Base-by-base conservation (phyloP, 2,329 filamentous ascomycete genomes). In the Boeremia lycopersici region DNA sequence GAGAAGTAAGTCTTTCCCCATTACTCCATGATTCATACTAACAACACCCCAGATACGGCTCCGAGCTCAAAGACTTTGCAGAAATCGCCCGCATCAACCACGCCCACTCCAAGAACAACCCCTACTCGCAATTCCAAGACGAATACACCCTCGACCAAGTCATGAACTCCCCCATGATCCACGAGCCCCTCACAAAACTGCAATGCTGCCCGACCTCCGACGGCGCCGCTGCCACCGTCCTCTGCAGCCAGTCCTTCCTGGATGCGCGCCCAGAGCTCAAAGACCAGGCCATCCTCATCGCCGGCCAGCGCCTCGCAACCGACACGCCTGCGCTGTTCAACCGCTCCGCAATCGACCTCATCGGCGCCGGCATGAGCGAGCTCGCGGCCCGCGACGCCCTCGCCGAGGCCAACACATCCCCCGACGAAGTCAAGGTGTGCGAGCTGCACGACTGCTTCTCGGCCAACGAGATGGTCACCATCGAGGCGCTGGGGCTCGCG, bases 371-470 rank as follows among this genome's bases (percentile, higher is more conserved):
- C 59, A 98, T 97, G 93, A 87, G 86, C 13, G 82, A 86, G 70
- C 78, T 82, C 52, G 93, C 93, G 0, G 87, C 86, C 7, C 76
- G 81, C 56, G 79, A 81, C 0, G 93, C 93, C n/a, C 80, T 90
- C 59, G 80, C 78, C 29, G 89, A 98, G 77, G 91, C 92, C 0
- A 84, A 85, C 19, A 82, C 86, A 2, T 78, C 78, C 5, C 79
- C 89, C 0, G 76, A 79, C 30, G 89, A 96, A 62, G 83, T 93
- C 60, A 86, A 89, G 69, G 89, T 98, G 13, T 92, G 91, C 70
- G 93, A 98, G 79, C 81, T 98, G 57, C 95, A 98, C 77, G 95
- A 98, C 79, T 98, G 95, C 80, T 98, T 98, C 83, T 92, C 88
- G 15, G 88, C 93, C 25, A 98, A 98, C 74, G 91, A 98, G 81